Conservation (phyloP, 1,139 yeast genomes). For the Suhomyces guaymorum region DNA sequence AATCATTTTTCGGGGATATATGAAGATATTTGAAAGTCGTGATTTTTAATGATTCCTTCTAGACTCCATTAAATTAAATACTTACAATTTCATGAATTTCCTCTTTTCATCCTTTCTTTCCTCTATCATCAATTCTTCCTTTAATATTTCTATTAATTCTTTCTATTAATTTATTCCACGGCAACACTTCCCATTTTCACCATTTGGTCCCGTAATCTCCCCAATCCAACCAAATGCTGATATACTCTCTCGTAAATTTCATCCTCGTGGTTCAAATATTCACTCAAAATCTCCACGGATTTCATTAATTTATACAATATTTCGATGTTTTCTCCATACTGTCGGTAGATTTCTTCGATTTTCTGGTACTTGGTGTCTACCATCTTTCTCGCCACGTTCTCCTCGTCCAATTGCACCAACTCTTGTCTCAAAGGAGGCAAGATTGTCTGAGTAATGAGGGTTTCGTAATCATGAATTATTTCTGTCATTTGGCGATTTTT, state of each 20-base stretch:
- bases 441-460: conserved; percentile 26
- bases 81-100: too few relatives aligned
- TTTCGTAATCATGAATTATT: conserved; percentile 31
- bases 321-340: conserved; percentile 14
- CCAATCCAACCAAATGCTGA: conserved; percentile 14
- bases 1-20: too few relatives aligned
- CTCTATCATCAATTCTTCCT: too few relatives aligned
- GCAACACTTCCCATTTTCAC: too few relatives aligned
- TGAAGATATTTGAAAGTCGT: too few relatives aligned
- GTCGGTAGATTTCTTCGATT: conserved; percentile 12
- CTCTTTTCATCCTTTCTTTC: too few relatives aligned
- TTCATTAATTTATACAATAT: conserved; percentile 11
- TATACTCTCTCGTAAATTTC: conserved; percentile 10
- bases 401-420: conserved; percentile 13
- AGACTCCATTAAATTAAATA: too few relatives aligned
- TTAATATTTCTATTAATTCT: too few relatives aligned
- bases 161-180: too few relatives aligned
- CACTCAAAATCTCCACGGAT: conserved; percentile 9
- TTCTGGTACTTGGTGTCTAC: conserved; percentile 17
- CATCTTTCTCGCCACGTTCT: conserved; percentile 15
- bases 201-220: too few relatives aligned
- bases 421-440: conserved; percentile 33
- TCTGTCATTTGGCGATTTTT: conserved; percentile 27
- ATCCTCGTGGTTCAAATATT: conserved; percentile 9
- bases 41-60: too few relatives aligned